Conservation (phyloP, 768 basidiomycete species). For the Harrya chromipes region DNA sequence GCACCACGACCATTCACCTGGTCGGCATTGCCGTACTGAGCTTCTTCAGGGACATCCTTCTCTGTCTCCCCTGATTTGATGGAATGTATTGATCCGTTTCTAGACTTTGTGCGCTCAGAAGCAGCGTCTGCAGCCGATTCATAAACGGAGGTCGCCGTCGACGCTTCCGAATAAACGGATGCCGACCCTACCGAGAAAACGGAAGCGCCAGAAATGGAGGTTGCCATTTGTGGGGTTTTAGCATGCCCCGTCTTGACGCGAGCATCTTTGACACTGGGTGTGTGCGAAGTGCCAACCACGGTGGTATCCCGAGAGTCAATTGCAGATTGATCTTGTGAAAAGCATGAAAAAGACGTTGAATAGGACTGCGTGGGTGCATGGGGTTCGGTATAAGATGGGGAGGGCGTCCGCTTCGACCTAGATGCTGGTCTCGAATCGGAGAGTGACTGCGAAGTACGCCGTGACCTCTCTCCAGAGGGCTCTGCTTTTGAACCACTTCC, state of each 20-base stretch:
- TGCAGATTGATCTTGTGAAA: slow-evolving; percentile 11
- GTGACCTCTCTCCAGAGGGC: slow-evolving; percentile 2
- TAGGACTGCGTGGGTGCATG: slow-evolving; percentile 16
- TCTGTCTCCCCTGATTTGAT: slow-evolving; percentile 15
- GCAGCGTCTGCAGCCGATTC: slow-evolving; percentile 10
- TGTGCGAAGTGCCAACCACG: background rate
- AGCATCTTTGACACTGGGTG: background rate
- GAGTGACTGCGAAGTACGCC: slow-evolving; percentile 15
- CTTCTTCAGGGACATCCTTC: slow-evolving; percentile 10
- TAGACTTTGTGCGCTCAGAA: slow-evolving; percentile 4
- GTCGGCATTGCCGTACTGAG: slow-evolving; percentile 7
- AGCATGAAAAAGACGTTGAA: slow-evolving; percentile 15
- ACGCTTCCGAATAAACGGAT: slow-evolving; percentile 27
- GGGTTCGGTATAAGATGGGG: slow-evolving; percentile 12
- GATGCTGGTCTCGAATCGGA: slow-evolving; percentile 18
- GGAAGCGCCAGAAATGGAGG: slow-evolving; percentile 29
- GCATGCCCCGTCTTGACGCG: slow-evolving; percentile 10
- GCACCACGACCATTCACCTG: slow-evolving; percentile 1
- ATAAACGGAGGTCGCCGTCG: slow-evolving; percentile 23
- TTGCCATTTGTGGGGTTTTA: slow-evolving; percentile 18
- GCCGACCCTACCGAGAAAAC: slow-evolving; percentile 25
- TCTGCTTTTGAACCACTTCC: slow-evolving; percentile 1
- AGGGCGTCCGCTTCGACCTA: slow-evolving; percentile 15
- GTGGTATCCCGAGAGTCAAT: slow-evolving; percentile 6
- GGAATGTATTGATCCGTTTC: slow-evolving; percentile 15